A percentile compares a stretch with the other conserved stretches of the same genome.
phyloP scores from a whole-genome alignment of 148 eudicot genomes.

The Arctostaphylos glauca region DNA sequence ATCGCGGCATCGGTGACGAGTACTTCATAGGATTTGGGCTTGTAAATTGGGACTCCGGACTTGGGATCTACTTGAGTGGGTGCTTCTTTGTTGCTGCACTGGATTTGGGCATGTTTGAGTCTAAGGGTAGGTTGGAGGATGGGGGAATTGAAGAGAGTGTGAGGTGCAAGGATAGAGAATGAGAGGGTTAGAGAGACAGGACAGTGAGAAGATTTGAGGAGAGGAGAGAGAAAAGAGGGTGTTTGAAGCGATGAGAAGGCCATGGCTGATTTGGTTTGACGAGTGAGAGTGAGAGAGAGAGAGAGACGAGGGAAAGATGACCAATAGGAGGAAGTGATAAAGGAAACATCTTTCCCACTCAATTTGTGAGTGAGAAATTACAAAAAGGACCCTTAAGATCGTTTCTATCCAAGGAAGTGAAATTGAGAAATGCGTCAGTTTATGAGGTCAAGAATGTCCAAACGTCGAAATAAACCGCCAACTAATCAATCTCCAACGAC shows the following conservation, averaged over 20 bases:
- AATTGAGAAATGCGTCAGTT: background rate
- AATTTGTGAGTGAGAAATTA: background rate
- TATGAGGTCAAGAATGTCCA: background rate
- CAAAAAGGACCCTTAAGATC: background rate
- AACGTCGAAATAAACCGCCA: background rate
- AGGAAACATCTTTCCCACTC: too few species aligned
- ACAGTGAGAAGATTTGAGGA: background rate
- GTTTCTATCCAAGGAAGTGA: background rate
- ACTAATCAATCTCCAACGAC: background rate
- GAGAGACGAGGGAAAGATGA: slow-evolving; percentile 9
- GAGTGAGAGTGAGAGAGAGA: background rate
- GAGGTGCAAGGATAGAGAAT: slow-evolving; percentile 16
- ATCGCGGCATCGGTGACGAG: slow-evolving; percentile 80
- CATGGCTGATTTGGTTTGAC: background rate
- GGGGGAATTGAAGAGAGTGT: background rate
- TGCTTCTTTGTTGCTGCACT: slow-evolving; percentile 42
- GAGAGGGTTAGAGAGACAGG: background rate
- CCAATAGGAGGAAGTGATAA: background rate
- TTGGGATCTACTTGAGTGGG: slow-evolving; percentile 37
- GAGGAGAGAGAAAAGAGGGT: background rate
- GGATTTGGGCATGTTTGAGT: slow-evolving; percentile 18
- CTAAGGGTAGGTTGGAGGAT: background rate
- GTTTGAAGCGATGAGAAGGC: slow-evolving; percentile 6
- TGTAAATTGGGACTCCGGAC: slow-evolving; percentile 76
- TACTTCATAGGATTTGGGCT: slow-evolving; percentile 85